Evolutionary conservation across 139 green algal genomes (phyloP).

Genomic region (Tetraselmis chui): DNA sequence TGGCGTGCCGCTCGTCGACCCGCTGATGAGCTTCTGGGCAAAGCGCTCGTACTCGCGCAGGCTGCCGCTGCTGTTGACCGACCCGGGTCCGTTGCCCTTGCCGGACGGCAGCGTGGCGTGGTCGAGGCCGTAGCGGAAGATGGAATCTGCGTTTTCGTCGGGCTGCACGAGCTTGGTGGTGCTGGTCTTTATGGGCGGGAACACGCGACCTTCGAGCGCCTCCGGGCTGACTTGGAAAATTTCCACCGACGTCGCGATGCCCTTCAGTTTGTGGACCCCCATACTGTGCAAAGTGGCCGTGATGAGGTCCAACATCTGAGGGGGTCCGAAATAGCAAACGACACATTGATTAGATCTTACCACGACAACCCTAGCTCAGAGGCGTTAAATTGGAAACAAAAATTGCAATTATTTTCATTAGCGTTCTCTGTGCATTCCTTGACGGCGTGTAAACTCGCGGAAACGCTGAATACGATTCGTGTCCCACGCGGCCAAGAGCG

Average conservation of each 20-base stretch:
- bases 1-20: not conserved
- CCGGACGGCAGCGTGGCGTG: not conserved
- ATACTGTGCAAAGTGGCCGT: not conserved
- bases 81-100: too few relatives aligned
- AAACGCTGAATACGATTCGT: too few relatives aligned
- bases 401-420: too few relatives aligned
- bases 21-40: not conserved
- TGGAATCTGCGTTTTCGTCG: not conserved
- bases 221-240: not conserved
- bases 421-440: too few relatives aligned
- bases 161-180: not conserved
- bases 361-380: too few relatives aligned
- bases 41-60: not conserved
- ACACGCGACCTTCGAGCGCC: not conserved
- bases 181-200: constrained; percentile 6
- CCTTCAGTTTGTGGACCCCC: not conserved
- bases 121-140: not conserved
- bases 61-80: not conserved
- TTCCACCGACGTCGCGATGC: not conserved
- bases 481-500: too few relatives aligned
- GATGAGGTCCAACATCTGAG: not conserved
- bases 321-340: too few relatives aligned
- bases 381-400: too few relatives aligned
- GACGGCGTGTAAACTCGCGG: too few relatives aligned
- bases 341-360: too few relatives aligned